Base-by-base conservation (phyloP, 495 filamentous ascomycete species). In the Cercophora scortea region DNA sequence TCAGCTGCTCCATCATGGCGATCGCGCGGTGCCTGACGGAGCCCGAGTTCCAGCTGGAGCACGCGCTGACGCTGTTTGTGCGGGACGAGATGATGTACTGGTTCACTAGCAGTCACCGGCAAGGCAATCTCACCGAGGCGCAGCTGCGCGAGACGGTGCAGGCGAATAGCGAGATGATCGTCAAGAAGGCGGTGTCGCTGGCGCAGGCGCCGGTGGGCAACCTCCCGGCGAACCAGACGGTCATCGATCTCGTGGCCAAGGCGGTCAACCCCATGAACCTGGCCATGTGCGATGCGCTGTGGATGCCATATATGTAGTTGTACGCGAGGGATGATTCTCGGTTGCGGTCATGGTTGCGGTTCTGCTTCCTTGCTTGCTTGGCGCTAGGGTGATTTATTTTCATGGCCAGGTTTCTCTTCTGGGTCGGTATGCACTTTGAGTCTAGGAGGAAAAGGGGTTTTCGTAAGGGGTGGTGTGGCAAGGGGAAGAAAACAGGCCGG, bases 41-140 rank as follows among this genome's bases (percentile, higher is more conserved):
- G 61, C 88, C 89, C 32, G 88, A 88, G 56, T 78, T 85, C 58
- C 89, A 96, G 66, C 77, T 99, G 11, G 94, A 96, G 57, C 88
- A 93, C 67, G 89, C 93, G 55, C 79, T 99, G 17, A 86, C 85
- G 51, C 79, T 99, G 56, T 97, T 96, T 63, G 91, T 99, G 50
- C 79, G 92, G 18, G 94, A 99, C 59, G 94, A 99, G 68, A 94
- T 97, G 83, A 90, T 90, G 61, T 95, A 91, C 71, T 97, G 93
- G 93, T 89, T 88, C 59, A 95, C 89, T 8, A 82, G 80, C 50
- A 84, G 86, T 50, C 88, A 95, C 63, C 82, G 89, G 25, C 56
- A 62, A 1, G 58, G 64, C 4, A 70, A 64, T 12, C 74, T 89
- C 46, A 78, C 76, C 18, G 86, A 91, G 41, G 76, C 71, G 8